phyloP scores from a whole-genome alignment of 2,329 filamentous ascomycete species.

The Pseudogymnoascus pannorum region DNA sequence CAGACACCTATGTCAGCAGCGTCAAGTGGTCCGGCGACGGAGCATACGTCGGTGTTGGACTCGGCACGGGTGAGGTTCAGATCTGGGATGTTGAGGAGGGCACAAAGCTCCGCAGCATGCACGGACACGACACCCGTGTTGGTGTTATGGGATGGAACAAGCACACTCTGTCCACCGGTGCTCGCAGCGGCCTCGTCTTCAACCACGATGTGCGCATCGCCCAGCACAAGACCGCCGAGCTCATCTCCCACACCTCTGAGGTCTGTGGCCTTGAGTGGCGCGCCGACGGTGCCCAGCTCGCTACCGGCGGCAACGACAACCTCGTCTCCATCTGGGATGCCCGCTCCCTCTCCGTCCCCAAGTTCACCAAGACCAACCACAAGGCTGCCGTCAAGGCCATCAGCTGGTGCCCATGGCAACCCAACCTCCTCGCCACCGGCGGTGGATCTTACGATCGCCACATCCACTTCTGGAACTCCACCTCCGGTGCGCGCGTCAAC shows the following conservation, averaged over 20 bases:
- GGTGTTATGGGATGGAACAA: constrained; percentile 99
- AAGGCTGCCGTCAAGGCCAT: constrained; percentile 97
- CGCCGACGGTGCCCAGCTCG: constrained; percentile 90
- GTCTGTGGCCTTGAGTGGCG: constrained; percentile 98
- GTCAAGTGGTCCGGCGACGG: constrained; percentile 99
- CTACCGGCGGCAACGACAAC: constrained; percentile 97
- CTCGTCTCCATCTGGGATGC: constrained; percentile 99
- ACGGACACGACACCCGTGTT: constrained; percentile 91
- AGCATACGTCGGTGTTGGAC: constrained; percentile 89
- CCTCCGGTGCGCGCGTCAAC: constrained; percentile 94
- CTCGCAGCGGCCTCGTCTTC: constrained; percentile 88
- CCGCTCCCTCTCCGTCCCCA: constrained; percentile 83
- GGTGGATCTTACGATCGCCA: constrained; percentile 94
- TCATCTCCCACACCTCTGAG: constrained; percentile 94
- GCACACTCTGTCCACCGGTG: constrained; percentile 90
- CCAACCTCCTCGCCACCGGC: constrained; percentile 91
- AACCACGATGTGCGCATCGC: constrained; percentile 98
- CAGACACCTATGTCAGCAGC: constrained; percentile 94
- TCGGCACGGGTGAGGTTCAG: constrained; percentile 93
- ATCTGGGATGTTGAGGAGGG: constrained; percentile 98
- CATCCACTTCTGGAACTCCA: constrained; percentile 99
- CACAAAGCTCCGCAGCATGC: constrained; percentile 96
- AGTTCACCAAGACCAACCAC: constrained; percentile 99
- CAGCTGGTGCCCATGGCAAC: constrained; percentile 98
- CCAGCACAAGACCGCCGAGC: constrained; percentile 95